Evolutionary conservation across 176 grass and related monocot species (phyloP).

Genomic region (Themeda triandra): DNA sequence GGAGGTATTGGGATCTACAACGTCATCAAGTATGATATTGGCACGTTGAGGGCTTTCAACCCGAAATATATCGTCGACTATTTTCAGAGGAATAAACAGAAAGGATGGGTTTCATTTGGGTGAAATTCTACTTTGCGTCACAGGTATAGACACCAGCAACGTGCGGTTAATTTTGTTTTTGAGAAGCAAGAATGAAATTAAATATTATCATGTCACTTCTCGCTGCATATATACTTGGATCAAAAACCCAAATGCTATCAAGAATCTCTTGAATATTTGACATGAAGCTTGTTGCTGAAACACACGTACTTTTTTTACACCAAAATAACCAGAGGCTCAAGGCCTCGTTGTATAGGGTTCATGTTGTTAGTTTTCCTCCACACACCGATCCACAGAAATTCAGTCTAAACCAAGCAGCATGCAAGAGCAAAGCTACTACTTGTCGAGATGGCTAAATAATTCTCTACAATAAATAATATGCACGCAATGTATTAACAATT

Average conservation of each 20-base stretch:
- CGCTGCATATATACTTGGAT: background rate
- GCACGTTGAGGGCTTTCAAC: conserved; percentile 52
- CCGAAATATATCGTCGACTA: conserved; percentile 65
- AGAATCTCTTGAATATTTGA: background rate
- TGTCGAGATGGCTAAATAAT: background rate
- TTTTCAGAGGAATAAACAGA: conserved; percentile 53
- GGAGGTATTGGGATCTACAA: conserved; percentile 55
- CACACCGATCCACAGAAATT: background rate
- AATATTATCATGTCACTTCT: background rate
- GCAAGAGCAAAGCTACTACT: background rate
- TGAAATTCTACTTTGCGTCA: conserved; percentile 66
- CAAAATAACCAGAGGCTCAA: background rate
- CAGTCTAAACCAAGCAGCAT: background rate
- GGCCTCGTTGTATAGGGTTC: background rate
- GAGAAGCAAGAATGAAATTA: background rate
- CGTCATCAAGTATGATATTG: conserved; percentile 48
- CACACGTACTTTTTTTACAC: background rate
- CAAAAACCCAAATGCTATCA: background rate
- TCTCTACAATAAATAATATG: background rate
- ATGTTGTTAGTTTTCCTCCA: background rate
- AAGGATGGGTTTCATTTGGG: conserved; percentile 67
- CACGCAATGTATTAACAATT: background rate
- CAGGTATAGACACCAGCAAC: conserved; percentile 31
- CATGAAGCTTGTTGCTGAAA: background rate
- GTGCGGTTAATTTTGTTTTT: background rate